Conservation (phyloP, 768 basidiomycete genomes). For the Leccinum longicurvipes region DNA sequence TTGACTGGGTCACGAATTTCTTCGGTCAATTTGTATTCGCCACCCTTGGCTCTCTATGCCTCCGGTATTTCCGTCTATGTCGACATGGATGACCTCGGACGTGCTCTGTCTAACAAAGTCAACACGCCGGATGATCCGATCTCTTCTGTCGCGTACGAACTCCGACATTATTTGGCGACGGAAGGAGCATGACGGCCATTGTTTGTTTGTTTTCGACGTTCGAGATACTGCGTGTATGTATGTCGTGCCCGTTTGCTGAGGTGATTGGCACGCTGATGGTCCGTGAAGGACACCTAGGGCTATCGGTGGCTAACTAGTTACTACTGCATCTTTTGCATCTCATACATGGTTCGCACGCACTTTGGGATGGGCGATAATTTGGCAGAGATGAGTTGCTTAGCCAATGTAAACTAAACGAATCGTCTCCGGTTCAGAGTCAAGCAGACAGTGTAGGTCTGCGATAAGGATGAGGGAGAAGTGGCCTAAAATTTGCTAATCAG, state of each 20-base stretch:
- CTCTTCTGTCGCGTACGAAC: conserved; percentile 25
- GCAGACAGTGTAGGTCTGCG: not conserved
- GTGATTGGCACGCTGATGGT: not conserved
- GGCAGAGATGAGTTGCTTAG: not conserved
- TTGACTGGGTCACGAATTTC: conserved; percentile 2
- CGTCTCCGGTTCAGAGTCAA: not conserved
- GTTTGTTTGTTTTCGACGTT: not conserved
- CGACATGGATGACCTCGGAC: conserved; percentile 3
- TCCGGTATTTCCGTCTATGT: conserved; percentile 18
- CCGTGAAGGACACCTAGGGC: not conserved
- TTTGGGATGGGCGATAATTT: not conserved
- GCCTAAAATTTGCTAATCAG: not conserved
- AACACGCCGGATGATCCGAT: not conserved
- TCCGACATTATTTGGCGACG: conserved; percentile 23
- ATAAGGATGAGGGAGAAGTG: not conserved
- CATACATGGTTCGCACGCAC: not conserved
- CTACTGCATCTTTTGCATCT: not conserved
- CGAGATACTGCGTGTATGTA: not conserved
- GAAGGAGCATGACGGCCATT: conserved; percentile 19
- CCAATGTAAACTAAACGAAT: not conserved
- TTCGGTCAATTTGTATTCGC: conserved; percentile 5
- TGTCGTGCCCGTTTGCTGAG: conserved; percentile 1
- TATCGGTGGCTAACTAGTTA: too few species aligned
- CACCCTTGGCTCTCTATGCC: conserved; percentile 13
- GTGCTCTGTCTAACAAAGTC: not conserved